These are phyloP conservation scores for Magnolia kwangsiensis DNA, from an alignment of 164 flowering plant species.

Conservation along the genomic window DNA sequence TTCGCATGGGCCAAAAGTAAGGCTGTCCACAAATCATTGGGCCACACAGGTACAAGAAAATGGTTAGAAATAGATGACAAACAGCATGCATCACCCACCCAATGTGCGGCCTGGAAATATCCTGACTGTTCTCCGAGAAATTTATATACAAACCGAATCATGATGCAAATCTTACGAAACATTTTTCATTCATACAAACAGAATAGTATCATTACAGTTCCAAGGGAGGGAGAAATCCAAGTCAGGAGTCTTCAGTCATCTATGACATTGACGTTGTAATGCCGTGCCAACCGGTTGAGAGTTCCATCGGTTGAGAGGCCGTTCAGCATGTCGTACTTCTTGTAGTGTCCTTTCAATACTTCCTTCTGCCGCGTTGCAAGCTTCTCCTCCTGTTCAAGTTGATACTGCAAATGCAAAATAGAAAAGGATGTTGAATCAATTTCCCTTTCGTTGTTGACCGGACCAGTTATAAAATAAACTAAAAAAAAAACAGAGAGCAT, in stretches of 20 bases:
- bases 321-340: conserved; percentile 55
- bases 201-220: neutral
- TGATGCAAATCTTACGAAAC: neutral
- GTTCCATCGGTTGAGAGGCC: conserved; percentile 31
- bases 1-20: too few relatives aligned
- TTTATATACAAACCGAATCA: neutral
- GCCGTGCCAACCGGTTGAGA: conserved; percentile 32
- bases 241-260: conserved; percentile 26
- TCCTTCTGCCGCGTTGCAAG: conserved; percentile 52
- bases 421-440: neutral
- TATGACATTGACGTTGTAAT: conserved; percentile 26
- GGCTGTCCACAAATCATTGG: too few relatives aligned
- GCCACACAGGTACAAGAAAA: too few relatives aligned
- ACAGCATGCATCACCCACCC: too few relatives aligned
- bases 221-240: neutral
- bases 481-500: too few relatives aligned
- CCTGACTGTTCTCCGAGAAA: too few relatives aligned
- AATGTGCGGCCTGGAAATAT: too few relatives aligned
- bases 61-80: too few relatives aligned
- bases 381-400: conserved; percentile 52
- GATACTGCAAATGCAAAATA: conserved; percentile 28
- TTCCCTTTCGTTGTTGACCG: neutral
- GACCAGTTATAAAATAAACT: too few relatives aligned
- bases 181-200: neutral
- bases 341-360: conserved; percentile 35